phyloP scores from a whole-genome alignment of 2,329 filamentous ascomycete genomes.

The Ilyonectria sp. region DNA sequence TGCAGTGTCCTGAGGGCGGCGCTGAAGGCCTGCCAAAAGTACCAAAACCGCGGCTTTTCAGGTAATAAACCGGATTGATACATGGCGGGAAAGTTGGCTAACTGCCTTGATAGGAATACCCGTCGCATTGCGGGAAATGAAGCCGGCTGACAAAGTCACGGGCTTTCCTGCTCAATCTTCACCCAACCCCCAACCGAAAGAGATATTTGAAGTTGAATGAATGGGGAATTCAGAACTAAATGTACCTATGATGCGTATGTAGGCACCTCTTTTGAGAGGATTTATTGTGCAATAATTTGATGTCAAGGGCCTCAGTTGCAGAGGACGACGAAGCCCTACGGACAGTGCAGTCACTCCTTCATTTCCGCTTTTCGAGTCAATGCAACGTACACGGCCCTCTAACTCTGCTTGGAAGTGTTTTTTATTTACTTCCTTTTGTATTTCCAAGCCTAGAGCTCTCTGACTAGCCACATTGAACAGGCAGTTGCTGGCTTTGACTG shows the following conservation, averaged over 20 bases:
- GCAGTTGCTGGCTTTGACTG: too few relatives aligned
- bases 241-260: neutral
- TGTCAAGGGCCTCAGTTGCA: neutral
- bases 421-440: too few relatives aligned
- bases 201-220: neutral
- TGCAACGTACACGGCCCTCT: too few relatives aligned
- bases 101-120: neutral
- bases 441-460: too few relatives aligned
- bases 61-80: neutral
- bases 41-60: constrained; percentile 12
- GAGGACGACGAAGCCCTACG: neutral
- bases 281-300: neutral
- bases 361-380: too few relatives aligned
- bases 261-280: neutral
- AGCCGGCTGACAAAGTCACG: neutral
- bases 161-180: neutral
- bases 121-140: neutral
- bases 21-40: constrained; percentile 9
- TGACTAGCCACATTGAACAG: too few relatives aligned
- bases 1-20: constrained; percentile 1
- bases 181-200: neutral
- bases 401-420: too few relatives aligned
- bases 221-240: neutral
- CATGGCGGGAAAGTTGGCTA: neutral
- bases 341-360: neutral